phyloP scores from a whole-genome alignment of 192 early-diverging fungal genomes.

The Backusella psychrophila region DNA sequence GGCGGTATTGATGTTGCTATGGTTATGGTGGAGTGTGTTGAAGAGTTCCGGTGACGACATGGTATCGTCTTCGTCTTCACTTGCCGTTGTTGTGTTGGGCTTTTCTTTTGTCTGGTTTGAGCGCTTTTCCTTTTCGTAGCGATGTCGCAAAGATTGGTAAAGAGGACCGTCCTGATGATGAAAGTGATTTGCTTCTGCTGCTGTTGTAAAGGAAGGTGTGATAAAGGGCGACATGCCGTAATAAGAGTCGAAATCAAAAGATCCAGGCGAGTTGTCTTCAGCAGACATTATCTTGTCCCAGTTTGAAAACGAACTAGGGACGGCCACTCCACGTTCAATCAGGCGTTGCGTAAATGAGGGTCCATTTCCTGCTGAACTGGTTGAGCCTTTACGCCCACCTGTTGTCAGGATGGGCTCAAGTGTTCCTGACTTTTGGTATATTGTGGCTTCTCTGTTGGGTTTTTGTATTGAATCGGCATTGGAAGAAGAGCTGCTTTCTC shows the following conservation, averaged over 20 bases:
- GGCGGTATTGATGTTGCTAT: neutral
- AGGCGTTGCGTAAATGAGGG: conserved; percentile 26
- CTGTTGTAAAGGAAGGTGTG: conserved; percentile 22
- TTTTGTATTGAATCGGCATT: neutral
- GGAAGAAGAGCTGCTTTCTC: neutral
- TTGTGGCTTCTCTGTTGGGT: neutral
- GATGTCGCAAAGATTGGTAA: conserved; percentile 26
- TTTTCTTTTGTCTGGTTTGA: neutral
- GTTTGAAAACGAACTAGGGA: conserved; percentile 27
- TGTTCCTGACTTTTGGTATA: neutral
- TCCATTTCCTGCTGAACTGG: neutral
- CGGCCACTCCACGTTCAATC: conserved; percentile 30
- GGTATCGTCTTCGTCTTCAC: conserved; percentile 22
- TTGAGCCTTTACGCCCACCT: conserved; percentile 2
- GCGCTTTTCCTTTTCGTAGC: conserved; percentile 24
- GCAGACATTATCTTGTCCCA: conserved; percentile 11
- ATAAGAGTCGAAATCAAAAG: conserved; percentile 28
- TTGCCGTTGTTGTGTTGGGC: neutral
- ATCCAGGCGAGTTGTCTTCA: conserved; percentile 4
- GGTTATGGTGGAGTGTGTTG: neutral
- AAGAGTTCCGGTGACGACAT: conserved; percentile 1
- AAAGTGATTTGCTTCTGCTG: neutral
- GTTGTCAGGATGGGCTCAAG: neutral
- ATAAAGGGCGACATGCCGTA: conserved; percentile 33
- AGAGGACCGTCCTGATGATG: neutral